Evolutionary conservation across 345 rosid species (phyloP), one percentile per base, ranked within the genome.

Genomic region (Schrenkiella parvula): DNA sequence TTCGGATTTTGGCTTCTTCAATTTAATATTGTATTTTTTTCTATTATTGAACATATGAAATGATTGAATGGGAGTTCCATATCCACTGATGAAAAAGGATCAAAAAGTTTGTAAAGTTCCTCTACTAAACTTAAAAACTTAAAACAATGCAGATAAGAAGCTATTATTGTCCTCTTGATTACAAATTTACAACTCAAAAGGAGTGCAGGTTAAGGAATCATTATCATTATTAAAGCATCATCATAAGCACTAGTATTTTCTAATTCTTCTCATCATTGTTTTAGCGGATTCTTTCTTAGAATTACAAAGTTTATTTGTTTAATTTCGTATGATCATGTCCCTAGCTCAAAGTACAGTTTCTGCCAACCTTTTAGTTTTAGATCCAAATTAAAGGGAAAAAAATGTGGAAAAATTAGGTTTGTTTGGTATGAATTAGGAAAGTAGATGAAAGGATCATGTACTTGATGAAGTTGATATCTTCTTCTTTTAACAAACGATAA

Each of bases 121-220:
- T 59, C n/a, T 50, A 2, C 15, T 31, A 17, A 72, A 42, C 17
- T 2, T 39, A 11, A 13, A 23, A 28, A 2, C 8, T 4, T 8
- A 29, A 28, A 55, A 55, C 50, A 42, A 10, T 15, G 76, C 55
- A 63, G 5, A 11, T 13, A 51, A 53, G 34, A 32, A 64, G 9
- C 51, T 56, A 73, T 56, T 73, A 65, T 57, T 65, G 66, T 66
- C 42, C 28, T 65, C 51, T 46, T 47, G 59, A 55, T 65, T 48
- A 35, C 8, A 26, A 48, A 5, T 21, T 46, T 73, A 56, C 63
- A 67, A 74, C 55, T 67, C 68, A 74, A 59, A 67, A 67, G 10
- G 62, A 74, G 78, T 67, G 68, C 14, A 17, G 1, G 25, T 47
- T 56, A 56, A 46, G 71, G 43, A 28, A 65, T 48, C 25, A 44